Percentiles rank a stretch among this genome's conserved stretches.
phyloP scores from a whole-genome alignment of 352 stramenopile genomes.

The Lagenidium sp. region DNA sequence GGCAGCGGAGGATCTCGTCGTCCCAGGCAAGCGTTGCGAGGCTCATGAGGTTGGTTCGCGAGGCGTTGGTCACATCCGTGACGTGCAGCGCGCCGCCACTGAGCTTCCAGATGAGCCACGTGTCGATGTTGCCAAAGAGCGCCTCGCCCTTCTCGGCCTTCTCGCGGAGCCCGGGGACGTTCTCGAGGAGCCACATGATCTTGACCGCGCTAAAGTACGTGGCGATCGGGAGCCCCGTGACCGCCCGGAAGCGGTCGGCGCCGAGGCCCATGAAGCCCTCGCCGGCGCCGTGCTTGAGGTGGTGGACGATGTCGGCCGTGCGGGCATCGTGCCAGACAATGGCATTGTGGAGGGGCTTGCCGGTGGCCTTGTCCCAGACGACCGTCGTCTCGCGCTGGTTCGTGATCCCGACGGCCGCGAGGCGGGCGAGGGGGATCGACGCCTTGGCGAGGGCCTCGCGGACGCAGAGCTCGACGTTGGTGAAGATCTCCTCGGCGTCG shows the following conservation, averaged over 20 bases:
- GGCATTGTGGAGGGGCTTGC: slow-evolving; percentile 95
- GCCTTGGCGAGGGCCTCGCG: slow-evolving; percentile 58
- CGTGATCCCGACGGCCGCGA: slow-evolving; percentile 95
- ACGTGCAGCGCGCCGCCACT: slow-evolving; percentile 86
- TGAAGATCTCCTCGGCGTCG: slow-evolving; percentile 94
- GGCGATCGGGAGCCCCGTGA: slow-evolving; percentile 94
- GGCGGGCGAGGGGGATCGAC: slow-evolving; percentile 50
- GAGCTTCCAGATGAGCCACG: slow-evolving; percentile 95
- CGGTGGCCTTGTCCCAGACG: slow-evolving; percentile 94
- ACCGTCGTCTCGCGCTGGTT: slow-evolving; percentile 99
- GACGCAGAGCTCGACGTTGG: slow-evolving; percentile 75
- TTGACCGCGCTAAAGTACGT: slow-evolving; percentile 99
- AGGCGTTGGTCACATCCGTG: slow-evolving; percentile 98
- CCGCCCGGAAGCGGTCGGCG: slow-evolving; percentile 52
- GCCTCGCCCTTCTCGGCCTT: slow-evolving; percentile 84
- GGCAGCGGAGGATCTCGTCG: slow-evolving; percentile 68
- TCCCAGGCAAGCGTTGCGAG: slow-evolving; percentile 90
- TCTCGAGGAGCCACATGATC: slow-evolving; percentile 96
- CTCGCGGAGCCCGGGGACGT: slow-evolving; percentile 81
- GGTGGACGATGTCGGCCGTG: slow-evolving; percentile 87
- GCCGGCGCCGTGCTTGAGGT: slow-evolving; percentile 54
- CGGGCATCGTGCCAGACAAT: slow-evolving; percentile 99
- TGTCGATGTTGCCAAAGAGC: slow-evolving; percentile 98
- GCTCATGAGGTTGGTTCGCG: slow-evolving; percentile 93
- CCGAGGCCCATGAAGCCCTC: slow-evolving; percentile 41